Evolutionary conservation across 495 filamentous ascomycete genomes (phyloP), one percentile per base, ranked within the genome.

Genomic region (Xylaria curta): DNA sequence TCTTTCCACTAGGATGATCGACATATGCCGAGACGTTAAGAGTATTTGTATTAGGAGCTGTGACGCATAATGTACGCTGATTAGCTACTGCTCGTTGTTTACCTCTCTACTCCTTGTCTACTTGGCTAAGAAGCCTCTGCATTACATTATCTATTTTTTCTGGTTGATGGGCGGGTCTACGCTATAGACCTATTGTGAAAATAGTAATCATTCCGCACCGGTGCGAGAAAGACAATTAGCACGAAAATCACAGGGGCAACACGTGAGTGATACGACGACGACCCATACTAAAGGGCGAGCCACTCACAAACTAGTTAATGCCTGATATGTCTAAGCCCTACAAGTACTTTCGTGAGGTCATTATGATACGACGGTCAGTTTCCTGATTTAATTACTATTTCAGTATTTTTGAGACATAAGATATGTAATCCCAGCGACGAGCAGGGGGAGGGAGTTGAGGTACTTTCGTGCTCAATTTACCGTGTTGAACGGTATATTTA

Each of bases 401-500:
- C 1, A 8, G n/a, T n/a, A 7, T 8, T n/a, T 49, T 49, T 8
- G 5, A 49, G 17, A n/a, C 6, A n/a, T 5, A 10, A 36, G 26
- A 59, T 59, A 59, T 10, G 56, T 10, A 1, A 54, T 9, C 10
- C 31, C 31, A 15, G 4, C 7, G 21, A 19, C 21, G 3, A 19
- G 8, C 21, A 17, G 3, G 19, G 3, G 17, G 12, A 38, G 17
- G 9, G 1, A 38, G 21, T 38, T 12, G 31, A 38, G 33, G 38
- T 38, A 60, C 33, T 60, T 4, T 17, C 13, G 33, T 19, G 0
- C 0, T 60, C 33, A 2, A 0, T 21, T 5, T 3, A 38, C 58
- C 58, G 58, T 60, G 58, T 60, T 60, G 58, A 60, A 60, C 58
- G 58, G 31, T 60, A 60, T 36, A n/a, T 19, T n/a, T 31, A 38